phyloP scores from a whole-genome alignment of 441 rosid genomes.

The Biscutella auriculata region DNA sequence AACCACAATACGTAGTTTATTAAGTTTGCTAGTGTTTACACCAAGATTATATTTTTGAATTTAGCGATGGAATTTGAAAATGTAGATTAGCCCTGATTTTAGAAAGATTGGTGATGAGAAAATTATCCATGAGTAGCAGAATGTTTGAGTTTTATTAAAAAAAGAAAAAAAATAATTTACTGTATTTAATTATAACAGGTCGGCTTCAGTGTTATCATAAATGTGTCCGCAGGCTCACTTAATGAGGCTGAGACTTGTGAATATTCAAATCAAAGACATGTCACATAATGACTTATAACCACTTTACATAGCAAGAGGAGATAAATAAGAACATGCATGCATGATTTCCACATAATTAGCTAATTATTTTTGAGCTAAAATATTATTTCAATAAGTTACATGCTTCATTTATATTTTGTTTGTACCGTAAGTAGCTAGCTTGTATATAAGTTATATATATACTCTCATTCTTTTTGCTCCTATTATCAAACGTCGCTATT shows the following conservation, averaged over 20 bases:
- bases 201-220: slow-evolving; percentile 21
- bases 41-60: too few species aligned
- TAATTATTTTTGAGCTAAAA: slow-evolving; percentile 1
- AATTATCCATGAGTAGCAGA: slow-evolving; percentile 1
- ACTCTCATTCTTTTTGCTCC: slow-evolving; percentile 19
- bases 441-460: slow-evolving; percentile 10
- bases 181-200: slow-evolving; percentile 4
- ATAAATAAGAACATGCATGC: slow-evolving; percentile 13
- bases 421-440: neutral
- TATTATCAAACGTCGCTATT: slow-evolving; percentile 20
- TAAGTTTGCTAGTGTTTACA: too few species aligned
- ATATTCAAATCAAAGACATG: slow-evolving; percentile 18
- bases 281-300: neutral
- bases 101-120: too few species aligned
- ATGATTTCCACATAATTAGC: slow-evolving; percentile 19
- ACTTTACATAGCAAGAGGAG: neutral
- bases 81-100: too few species aligned
- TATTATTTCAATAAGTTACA: neutral
- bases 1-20: too few species aligned
- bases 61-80: too few species aligned
- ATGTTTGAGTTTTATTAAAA: slow-evolving; percentile 16
- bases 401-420: neutral
- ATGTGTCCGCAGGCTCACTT: slow-evolving; percentile 21
- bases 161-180: slow-evolving; percentile 3
- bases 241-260: slow-evolving; percentile 16